Conservation (phyloP, 2,329 filamentous ascomycete species). For the Xylariaceae sp. region DNA sequence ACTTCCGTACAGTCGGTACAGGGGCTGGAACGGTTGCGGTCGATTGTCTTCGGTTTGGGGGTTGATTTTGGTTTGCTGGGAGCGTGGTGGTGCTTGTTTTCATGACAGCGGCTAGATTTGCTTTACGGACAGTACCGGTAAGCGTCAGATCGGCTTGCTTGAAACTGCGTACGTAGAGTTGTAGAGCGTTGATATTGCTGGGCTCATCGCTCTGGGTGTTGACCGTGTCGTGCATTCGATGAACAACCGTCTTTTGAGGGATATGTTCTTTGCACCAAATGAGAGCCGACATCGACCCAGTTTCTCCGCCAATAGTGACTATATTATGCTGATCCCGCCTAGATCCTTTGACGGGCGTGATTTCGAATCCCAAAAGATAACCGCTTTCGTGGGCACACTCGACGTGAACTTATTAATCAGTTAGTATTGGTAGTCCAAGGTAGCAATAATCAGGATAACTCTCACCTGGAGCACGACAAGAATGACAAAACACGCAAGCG, state of each 20-base stretch:
- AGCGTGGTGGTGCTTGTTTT: conserved; percentile 44
- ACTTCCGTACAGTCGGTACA: conserved; percentile 19
- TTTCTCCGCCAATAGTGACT: conserved; percentile 74
- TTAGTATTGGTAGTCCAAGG: conserved; percentile 32
- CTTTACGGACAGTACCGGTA: conserved; percentile 89
- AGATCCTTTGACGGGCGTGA: conserved; percentile 83
- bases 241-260: conserved; percentile 64
- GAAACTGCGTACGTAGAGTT: conserved; percentile 81
- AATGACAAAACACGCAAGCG: conserved; percentile 79
- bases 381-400: conserved; percentile 82
- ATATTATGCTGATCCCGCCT: conserved; percentile 74
- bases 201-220: conserved; percentile 42
- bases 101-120: conserved; percentile 65
- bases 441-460: neutral
- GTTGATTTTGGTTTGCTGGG: conserved; percentile 32
- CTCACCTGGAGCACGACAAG: conserved; percentile 55
- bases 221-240: conserved; percentile 71
- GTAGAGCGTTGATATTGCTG: conserved; percentile 58
- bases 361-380: conserved; percentile 82
- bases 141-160: conserved; percentile 90
- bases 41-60: conserved; percentile 47
- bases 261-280: conserved; percentile 90
- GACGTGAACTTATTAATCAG: conserved; percentile 60
- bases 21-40: conserved; percentile 39
- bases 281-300: conserved; percentile 74